phyloP scores from a whole-genome alignment of 2,329 filamentous ascomycete genomes.

The Pestalotiopsis sp. region DNA sequence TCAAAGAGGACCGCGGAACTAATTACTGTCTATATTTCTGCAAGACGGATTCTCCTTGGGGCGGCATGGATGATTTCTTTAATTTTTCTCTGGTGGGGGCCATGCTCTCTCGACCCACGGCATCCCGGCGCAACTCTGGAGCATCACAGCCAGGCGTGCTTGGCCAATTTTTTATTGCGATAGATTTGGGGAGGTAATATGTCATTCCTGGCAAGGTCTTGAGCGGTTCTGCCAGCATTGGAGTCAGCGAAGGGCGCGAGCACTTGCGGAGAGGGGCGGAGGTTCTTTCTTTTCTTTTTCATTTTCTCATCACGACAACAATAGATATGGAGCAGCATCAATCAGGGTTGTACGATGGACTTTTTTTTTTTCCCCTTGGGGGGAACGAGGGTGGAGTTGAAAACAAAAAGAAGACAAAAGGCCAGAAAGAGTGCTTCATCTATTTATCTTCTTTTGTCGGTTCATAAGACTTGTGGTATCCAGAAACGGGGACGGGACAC shows the following conservation, averaged over 20 bases:
- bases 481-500: not conserved
- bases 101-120: not conserved
- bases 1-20: not conserved
- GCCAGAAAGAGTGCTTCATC: not conserved
- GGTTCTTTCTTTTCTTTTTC: not conserved
- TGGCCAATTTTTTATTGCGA: not conserved
- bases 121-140: not conserved
- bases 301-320: not conserved
- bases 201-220: not conserved
- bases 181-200: not conserved
- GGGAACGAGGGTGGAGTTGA: not conserved
- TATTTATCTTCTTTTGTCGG: not conserved
- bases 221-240: not conserved
- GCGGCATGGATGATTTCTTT: not conserved
- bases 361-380: not conserved
- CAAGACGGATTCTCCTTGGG: not conserved
- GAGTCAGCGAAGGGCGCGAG: not conserved
- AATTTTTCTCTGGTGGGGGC: not conserved
- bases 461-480: not conserved
- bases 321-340: conserved; percentile 4
- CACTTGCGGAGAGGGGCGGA: not conserved
- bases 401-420: not conserved
- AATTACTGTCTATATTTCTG: not conserved
- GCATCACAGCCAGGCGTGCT: not conserved
- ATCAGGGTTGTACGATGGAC: conserved; percentile 9